phyloP scores from a whole-genome alignment of 1,284 basidiomycete species.

The Cronartium quercuum region DNA sequence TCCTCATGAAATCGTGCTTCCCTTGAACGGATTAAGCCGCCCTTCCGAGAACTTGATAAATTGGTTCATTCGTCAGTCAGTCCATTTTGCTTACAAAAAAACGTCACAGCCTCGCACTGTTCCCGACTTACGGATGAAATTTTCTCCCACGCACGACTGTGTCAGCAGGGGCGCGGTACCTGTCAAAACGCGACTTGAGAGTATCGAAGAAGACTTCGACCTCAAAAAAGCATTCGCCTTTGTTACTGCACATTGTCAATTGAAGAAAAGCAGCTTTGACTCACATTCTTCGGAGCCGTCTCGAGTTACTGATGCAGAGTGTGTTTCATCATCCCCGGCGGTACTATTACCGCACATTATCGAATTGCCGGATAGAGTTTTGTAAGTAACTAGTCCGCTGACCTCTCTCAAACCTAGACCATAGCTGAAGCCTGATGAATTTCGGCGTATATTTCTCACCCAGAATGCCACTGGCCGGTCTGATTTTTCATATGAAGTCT shows the following conservation, averaged over 20 bases:
- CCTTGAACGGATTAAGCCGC: conserved; percentile 40
- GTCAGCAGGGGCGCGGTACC: background rate
- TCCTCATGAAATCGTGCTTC: conserved; percentile 19
- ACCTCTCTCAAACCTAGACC: too few species aligned
- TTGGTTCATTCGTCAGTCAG: conserved; percentile 34
- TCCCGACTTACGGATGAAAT: background rate
- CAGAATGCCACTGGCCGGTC: conserved; percentile 19
- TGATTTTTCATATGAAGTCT: conserved; percentile 29
- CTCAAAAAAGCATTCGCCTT: conserved; percentile 13
- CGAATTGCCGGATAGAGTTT: conserved; percentile 18
- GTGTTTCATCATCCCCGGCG: background rate
- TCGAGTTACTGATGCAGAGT: too few species aligned
- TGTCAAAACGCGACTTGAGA: conserved; percentile 13
- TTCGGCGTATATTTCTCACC: background rate
- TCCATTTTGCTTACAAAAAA: background rate
- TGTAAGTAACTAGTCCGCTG: background rate
- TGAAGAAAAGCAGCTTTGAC: background rate
- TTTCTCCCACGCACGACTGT: background rate
- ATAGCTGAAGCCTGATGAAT: background rate
- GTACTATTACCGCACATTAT: conserved; percentile 21
- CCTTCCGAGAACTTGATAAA: conserved; percentile 45
- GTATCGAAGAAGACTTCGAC: conserved; percentile 8
- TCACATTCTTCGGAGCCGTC: background rate
- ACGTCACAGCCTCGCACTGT: background rate
- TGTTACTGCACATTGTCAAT: conserved; percentile 18